Evolutionary conservation across 148 eudicot genomes (phyloP).

Genomic region (Vaccinium macrocarpon): DNA sequence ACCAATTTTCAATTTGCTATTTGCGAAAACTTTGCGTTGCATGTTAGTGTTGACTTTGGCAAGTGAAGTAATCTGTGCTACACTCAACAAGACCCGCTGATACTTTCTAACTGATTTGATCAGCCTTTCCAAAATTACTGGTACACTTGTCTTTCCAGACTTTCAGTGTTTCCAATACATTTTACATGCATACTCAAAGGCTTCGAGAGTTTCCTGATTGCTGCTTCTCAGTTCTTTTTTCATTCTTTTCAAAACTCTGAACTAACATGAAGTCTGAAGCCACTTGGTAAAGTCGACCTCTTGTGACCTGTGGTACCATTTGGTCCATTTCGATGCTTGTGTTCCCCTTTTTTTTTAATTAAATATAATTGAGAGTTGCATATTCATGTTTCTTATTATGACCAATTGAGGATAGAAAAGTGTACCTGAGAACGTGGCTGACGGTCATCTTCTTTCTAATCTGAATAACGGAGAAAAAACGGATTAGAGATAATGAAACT

Average conservation of each 20-base stretch:
- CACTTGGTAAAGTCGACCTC: not conserved
- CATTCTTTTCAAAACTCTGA: not conserved
- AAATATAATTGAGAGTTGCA: not conserved
- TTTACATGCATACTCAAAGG: not conserved
- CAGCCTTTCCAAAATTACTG: not conserved
- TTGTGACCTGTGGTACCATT: not conserved
- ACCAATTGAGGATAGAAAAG: conserved; percentile 6
- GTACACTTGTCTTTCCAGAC: not conserved
- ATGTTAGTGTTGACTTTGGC: not conserved
- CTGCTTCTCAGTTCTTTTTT: not conserved
- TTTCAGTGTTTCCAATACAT: too few species aligned
- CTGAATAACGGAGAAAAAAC: conserved; percentile 35
- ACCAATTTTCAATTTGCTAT: not conserved
- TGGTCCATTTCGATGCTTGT: not conserved
- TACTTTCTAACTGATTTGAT: not conserved
- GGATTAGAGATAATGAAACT: conserved; percentile 8
- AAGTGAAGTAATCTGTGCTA: not conserved
- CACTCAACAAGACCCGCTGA: not conserved
- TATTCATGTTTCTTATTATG: not conserved
- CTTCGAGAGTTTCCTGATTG: conserved; percentile 3
- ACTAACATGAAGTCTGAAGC: conserved; percentile 1
- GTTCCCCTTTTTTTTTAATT: not conserved
- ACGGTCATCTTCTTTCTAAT: conserved; percentile 70
- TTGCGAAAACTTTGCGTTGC: not conserved
- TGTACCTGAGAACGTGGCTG: conserved; percentile 66